Conservation (phyloP, 192 early-diverging fungal species). For the Ambispora gerdemannii region DNA sequence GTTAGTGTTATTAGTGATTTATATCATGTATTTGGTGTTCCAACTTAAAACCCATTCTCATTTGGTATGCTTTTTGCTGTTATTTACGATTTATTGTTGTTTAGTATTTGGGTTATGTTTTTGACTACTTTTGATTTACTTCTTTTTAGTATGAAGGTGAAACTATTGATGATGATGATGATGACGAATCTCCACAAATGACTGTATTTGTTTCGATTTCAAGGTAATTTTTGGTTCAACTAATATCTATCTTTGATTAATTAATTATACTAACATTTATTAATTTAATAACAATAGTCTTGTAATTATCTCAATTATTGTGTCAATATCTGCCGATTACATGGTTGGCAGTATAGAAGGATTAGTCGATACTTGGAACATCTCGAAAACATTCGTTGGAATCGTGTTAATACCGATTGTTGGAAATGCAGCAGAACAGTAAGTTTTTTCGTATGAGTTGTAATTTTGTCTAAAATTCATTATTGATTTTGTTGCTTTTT, state of each 20-base stretch:
- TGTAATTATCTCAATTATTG: conserved; percentile 57
- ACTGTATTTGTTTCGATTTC: background rate
- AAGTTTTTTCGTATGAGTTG: too few species aligned
- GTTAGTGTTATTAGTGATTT: conserved; percentile 66
- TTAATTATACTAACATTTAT: too few species aligned
- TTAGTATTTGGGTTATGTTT: conserved; percentile 39
- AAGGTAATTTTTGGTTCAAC: too few species aligned
- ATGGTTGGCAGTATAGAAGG: conserved; percentile 78
- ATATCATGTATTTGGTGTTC: conserved; percentile 73
- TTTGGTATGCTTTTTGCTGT: background rate
- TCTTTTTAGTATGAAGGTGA: conserved; percentile 58
- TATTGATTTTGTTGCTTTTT: too few species aligned
- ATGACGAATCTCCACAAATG: conserved; percentile 42
- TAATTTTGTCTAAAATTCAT: too few species aligned
- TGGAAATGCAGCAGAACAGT: conserved; percentile 84
- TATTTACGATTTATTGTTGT: conserved; percentile 54
- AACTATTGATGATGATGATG: conserved; percentile 54
- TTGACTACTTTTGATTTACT: conserved; percentile 42
- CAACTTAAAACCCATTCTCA: conserved; percentile 52
- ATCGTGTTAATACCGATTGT: conserved; percentile 89
- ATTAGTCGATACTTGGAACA: conserved; percentile 64
- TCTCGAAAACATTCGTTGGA: conserved; percentile 84
- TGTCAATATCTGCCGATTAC: conserved; percentile 79
- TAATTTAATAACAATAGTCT: conserved; percentile 58
- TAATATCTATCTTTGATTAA: too few species aligned